Evolutionary conservation across 768 basidiomycete genomes (phyloP), one percentile per base, ranked within the genome.

Genomic region (Boletus edulis): DNA sequence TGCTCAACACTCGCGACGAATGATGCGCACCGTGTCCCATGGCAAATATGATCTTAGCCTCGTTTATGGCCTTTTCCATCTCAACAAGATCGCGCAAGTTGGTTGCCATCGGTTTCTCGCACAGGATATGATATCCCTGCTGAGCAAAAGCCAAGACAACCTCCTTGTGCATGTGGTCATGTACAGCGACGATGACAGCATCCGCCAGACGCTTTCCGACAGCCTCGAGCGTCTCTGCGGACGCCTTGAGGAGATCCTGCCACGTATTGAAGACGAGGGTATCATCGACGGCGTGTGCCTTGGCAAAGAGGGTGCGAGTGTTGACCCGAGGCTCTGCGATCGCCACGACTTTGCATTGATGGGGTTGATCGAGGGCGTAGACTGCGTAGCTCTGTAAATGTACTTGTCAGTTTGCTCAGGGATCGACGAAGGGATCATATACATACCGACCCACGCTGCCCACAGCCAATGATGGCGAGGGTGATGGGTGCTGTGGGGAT

Each of bases 101-200:
- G 5, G 89, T 93, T 1, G 91, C 89, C 87, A 95, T 91, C 0
- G 93, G 93, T 67, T 95, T 95, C 78, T 95, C 93, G 70, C 93
- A 94, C 20, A 95, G 77, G 52, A 95, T 89, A 62, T 93, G 86
- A 65, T 94, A 94, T 1, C 91, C 90, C 63, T 91, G 90, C 40
- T 76, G 78, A 0, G 86, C 85, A 72, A 92, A 93, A 0, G 86
- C 89, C 10, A 81, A 66, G 0, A 87, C 81, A 8, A 91, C 85
- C 55, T 89, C 85, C 24, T 78, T 74, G 63, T 95, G 93, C 80
- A 91, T 79, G 38, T 78, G 73, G 63, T 95, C 93, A 58, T 91
- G 90, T 1, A 94, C 89, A 7, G 89, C 79, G 58, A 95, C 78
- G 51, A 94, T 63, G 15, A 94, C 83, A 0, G 91, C 91, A 67